phyloP scores from a whole-genome alignment of 1,284 basidiomycete species.

The Fomitopsis pinicola region DNA sequence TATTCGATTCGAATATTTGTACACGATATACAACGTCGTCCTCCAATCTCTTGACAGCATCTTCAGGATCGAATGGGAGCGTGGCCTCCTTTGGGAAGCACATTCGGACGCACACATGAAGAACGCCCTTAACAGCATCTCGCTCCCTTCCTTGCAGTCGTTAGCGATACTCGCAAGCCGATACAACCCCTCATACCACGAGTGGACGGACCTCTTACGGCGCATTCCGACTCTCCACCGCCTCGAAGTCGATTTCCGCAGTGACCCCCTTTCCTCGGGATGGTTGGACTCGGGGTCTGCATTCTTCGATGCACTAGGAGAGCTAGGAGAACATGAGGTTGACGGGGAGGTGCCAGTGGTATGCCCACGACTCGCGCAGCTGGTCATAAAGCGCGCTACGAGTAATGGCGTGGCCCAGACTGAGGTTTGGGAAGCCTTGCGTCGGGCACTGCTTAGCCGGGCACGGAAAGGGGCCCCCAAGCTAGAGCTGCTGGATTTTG shows the following conservation, averaged over 20 bases:
- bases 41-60: neutral
- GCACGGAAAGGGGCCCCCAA: neutral
- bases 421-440: no score
- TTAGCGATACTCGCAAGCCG: neutral
- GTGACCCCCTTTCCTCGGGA: no score
- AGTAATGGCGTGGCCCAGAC: no score
- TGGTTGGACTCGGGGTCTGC: no score
- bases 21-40: neutral
- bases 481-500: neutral
- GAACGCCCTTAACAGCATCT: neutral
- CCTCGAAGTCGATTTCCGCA: neutral
- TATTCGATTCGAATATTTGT: neutral
- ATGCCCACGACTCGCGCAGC: no score
- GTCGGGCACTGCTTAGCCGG: neutral
- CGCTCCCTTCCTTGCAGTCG: neutral
- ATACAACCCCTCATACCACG: neutral
- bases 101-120: no score
- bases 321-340: neutral
- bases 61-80: neutral
- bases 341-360: neutral
- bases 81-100: no score
- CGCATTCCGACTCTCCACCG: neutral
- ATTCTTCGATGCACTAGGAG: no score
- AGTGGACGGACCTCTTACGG: neutral
- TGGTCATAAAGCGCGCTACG: no score